Evolutionary conservation across 176 grass and related monocot species (phyloP).

Genomic region (Carex cristatella): DNA sequence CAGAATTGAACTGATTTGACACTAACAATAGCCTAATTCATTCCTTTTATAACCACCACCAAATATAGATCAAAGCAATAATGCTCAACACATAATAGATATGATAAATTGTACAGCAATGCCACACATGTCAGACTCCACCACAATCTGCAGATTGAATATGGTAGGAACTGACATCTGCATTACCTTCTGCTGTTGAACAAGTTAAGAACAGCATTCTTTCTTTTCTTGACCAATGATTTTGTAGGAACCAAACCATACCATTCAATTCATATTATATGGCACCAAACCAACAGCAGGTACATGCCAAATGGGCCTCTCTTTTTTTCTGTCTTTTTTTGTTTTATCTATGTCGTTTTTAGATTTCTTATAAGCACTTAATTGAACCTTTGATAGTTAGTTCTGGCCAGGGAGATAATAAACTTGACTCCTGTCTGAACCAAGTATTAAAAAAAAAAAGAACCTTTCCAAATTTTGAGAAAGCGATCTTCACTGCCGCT

Average conservation of each 20-base stretch:
- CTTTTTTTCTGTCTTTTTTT: background rate
- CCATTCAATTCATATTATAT: background rate
- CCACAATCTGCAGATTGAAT: background rate
- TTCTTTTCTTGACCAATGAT: background rate
- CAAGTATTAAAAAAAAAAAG: conserved; percentile 15
- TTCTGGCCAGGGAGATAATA: conserved; percentile 10
- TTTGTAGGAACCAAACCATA: background rate
- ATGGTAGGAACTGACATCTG: background rate
- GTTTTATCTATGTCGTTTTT: background rate
- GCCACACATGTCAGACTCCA: background rate
- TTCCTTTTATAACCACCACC: background rate
- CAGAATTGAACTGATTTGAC: background rate
- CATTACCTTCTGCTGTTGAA: background rate
- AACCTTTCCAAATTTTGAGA: conserved; percentile 97
- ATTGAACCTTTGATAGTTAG: background rate
- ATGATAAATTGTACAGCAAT: background rate
- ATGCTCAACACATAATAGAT: background rate
- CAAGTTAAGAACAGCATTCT: background rate
- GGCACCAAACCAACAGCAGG: background rate
- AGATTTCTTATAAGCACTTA: background rate
- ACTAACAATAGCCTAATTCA: background rate
- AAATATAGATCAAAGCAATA: background rate
- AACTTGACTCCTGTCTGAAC: background rate
- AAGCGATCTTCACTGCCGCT: conserved; percentile 90
- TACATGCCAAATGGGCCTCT: background rate